Evolutionary conservation across 352 stramenopile species (phyloP).

Genomic region (Phytopythium helicoides): DNA sequence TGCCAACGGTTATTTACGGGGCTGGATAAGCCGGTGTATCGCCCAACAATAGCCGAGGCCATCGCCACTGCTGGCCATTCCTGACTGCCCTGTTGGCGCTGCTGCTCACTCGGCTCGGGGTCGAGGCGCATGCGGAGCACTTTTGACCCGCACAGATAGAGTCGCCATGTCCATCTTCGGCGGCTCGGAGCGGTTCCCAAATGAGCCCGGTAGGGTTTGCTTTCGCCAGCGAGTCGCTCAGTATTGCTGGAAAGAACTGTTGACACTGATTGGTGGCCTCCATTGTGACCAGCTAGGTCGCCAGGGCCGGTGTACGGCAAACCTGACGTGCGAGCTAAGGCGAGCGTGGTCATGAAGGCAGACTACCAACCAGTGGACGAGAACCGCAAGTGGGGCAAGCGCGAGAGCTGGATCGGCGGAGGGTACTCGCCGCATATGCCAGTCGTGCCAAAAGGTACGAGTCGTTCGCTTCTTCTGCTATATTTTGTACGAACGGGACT

Average conservation of each 20-base stretch:
- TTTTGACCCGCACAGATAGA: neutral
- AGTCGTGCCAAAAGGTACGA: slow-evolving; percentile 53
- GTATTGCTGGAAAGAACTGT: neutral
- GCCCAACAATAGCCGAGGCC: neutral
- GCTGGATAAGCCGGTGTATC: neutral
- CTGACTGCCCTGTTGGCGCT: neutral
- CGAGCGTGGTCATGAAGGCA: slow-evolving; percentile 68
- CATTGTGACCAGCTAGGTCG: slow-evolving; percentile 36
- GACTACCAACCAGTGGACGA: slow-evolving; percentile 71
- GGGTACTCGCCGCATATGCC: slow-evolving; percentile 47
- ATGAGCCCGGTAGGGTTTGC: slow-evolving; percentile 48
- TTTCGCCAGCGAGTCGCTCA: neutral
- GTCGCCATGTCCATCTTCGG: slow-evolving; percentile 79
- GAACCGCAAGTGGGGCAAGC: slow-evolving; percentile 63
- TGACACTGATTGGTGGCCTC: neutral
- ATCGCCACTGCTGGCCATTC: neutral
- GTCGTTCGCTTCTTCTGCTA: too few relatives aligned
- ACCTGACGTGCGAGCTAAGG: slow-evolving; percentile 51
- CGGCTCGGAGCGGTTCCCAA: slow-evolving; percentile 69
- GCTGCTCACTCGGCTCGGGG: slow-evolving; percentile 1
- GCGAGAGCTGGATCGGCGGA: slow-evolving; percentile 83
- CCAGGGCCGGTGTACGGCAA: slow-evolving; percentile 75
- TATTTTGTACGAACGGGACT: too few relatives aligned
- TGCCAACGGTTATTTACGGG: too few relatives aligned
- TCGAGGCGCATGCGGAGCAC: slow-evolving; percentile 1